Conservation (phyloP, 2,329 filamentous ascomycete species). For the Clarireedia monteithiana region DNA sequence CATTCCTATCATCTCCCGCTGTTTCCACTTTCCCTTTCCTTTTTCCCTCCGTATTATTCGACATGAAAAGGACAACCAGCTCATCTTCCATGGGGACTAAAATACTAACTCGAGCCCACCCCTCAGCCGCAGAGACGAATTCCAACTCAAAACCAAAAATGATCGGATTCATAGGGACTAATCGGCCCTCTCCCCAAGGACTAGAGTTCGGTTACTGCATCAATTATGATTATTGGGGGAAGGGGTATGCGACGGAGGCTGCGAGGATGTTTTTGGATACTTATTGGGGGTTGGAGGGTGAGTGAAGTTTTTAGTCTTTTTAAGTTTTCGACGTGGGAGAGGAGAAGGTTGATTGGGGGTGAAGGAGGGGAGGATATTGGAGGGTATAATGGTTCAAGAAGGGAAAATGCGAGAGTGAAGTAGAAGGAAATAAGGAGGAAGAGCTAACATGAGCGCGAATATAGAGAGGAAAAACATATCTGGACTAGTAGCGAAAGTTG, state of each 20-base stretch:
- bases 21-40: no score
- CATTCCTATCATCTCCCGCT: no score
- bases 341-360: background rate
- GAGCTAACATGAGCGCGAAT: background rate
- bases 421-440: background rate
- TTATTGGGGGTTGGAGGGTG: conserved; percentile 18
- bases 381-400: background rate
- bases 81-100: background rate
- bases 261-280: conserved; percentile 14
- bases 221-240: conserved; percentile 18
- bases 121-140: background rate
- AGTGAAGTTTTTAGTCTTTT: background rate
- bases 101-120: background rate
- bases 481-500: conserved; percentile 17
- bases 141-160: conserved; percentile 7
- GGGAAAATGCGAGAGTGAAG: background rate
- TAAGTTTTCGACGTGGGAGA: background rate
- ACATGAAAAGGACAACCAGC: background rate
- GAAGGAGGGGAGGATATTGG: background rate
- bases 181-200: conserved; percentile 13
- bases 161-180: conserved; percentile 20
- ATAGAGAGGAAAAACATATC: conserved; percentile 16
- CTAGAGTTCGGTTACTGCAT: conserved; percentile 20
- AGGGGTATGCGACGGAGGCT: conserved; percentile 19
- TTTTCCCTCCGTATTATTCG: background rate